phyloP scores from a whole-genome alignment of 2,329 filamentous ascomycete genomes.

The Raffaelea arxii region DNA sequence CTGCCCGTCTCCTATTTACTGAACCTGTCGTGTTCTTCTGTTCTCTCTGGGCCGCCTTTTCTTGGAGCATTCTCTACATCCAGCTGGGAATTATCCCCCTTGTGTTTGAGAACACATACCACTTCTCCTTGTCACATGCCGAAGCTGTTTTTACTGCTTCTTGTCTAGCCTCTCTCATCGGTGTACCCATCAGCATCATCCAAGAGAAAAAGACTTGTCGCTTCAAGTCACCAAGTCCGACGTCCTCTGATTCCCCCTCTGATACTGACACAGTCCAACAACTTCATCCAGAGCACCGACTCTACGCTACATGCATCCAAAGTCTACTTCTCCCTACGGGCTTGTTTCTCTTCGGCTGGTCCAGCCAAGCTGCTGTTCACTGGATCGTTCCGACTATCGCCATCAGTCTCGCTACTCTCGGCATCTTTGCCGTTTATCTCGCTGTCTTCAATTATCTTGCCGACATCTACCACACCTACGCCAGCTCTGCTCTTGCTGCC shows the following conservation, averaged over 20 bases:
- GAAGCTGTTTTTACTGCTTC: too few species aligned
- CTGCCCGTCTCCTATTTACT: too few species aligned
- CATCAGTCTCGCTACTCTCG: conserved; percentile 67
- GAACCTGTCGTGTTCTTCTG: conserved; percentile 82
- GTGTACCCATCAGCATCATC: too few species aligned
- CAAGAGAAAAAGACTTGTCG: too few species aligned
- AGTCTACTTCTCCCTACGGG: conserved; percentile 68
- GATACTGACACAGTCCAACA: conserved; percentile 28
- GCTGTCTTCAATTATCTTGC: conserved; percentile 90
- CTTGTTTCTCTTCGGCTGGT: conserved; percentile 73
- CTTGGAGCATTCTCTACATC: conserved; percentile 81
- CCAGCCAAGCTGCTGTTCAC: conserved; percentile 48
- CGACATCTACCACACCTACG: conserved; percentile 77
- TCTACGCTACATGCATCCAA: conserved; percentile 77
- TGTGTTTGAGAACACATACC: conserved; percentile 61
- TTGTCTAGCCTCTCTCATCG: too few species aligned
- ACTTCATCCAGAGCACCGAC: conserved; percentile 63
- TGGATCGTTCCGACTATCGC: conserved; percentile 67
- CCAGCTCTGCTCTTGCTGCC: conserved; percentile 75
- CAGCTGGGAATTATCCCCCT: conserved; percentile 74
- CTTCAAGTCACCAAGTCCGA: too few species aligned
- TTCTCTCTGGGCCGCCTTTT: conserved; percentile 80
- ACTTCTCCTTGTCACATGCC: too few species aligned
- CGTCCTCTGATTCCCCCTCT: too few species aligned
- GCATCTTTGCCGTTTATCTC: conserved; percentile 79